These are phyloP conservation scores for Aspergillus jensenii DNA, from an alignment of 2,329 filamentous ascomycete species.

Conservation along the genomic window DNA sequence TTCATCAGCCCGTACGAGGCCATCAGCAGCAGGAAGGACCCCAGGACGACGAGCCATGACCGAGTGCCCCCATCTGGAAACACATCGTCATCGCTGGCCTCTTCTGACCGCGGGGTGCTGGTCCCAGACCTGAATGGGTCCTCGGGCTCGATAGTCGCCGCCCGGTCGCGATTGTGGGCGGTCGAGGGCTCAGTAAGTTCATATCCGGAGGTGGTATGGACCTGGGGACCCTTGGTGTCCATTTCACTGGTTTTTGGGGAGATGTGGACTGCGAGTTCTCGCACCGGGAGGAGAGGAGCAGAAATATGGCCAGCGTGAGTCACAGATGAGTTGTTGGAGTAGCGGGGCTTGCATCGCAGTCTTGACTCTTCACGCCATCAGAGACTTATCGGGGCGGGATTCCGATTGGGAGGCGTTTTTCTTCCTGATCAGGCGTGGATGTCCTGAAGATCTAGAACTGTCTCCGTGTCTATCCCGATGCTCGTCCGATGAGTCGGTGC, in stretches of 20 bases:
- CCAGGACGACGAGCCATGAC: constrained; percentile 38
- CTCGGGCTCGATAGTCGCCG: not conserved
- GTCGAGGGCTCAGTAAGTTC: not conserved
- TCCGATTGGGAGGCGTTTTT: not conserved
- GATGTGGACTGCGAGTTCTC: not conserved
- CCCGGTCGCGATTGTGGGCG: not conserved
- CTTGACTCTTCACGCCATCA: too few species aligned
- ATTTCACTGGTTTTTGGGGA: not conserved
- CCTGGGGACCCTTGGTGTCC: not conserved
- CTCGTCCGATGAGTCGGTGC: not conserved
- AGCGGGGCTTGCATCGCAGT: not conserved
- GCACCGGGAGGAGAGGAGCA: not conserved
- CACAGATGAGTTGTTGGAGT: not conserved
- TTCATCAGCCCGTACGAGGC: constrained; percentile 51
- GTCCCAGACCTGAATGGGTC: not conserved
- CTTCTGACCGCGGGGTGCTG: not conserved
- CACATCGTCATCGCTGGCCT: not conserved
- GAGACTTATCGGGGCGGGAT: not conserved
- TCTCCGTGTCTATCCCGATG: too few species aligned
- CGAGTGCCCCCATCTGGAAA: constrained; percentile 37
- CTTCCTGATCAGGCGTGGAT: not conserved
- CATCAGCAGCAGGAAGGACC: constrained; percentile 40
- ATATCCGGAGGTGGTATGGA: not conserved
- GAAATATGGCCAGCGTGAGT: not conserved
- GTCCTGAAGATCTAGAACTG: too few species aligned